Conservation (phyloP, 2,329 filamentous ascomycete species). For the Neonectria neomacrospora region DNA sequence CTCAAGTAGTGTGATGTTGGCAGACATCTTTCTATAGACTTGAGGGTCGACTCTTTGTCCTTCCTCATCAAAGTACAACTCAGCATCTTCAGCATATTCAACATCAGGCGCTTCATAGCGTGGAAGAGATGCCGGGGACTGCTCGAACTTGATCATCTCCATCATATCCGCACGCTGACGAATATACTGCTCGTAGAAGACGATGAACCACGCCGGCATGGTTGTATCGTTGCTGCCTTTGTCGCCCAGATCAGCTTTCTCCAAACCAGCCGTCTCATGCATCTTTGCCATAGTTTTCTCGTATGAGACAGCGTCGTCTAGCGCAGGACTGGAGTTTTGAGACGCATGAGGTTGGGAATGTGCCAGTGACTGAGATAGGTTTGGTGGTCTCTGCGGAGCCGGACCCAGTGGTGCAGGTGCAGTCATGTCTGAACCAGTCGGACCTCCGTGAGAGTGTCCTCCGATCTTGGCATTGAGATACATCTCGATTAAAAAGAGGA, state of each 20-base stretch:
- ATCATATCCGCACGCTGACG: constrained; percentile 70
- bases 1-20: constrained; percentile 80
- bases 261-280: constrained; percentile 47
- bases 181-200: constrained; percentile 72
- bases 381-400: constrained; percentile 2
- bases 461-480: constrained; percentile 69
- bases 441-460: constrained; percentile 68
- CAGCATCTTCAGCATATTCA: constrained; percentile 41
- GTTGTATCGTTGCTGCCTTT: constrained; percentile 42
- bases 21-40: constrained; percentile 69
- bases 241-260: constrained; percentile 44
- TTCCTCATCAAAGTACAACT: constrained; percentile 56
- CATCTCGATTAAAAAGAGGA: constrained; percentile 71
- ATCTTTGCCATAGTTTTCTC: constrained; percentile 56
- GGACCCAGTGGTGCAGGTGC: not conserved
- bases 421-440: constrained; percentile 53
- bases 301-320: constrained; percentile 41
- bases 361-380: not conserved
- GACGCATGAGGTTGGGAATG: constrained; percentile 2
- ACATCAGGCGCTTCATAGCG: constrained; percentile 47
- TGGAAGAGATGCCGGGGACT: constrained; percentile 29
- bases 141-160: constrained; percentile 58
- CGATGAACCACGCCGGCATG: constrained; percentile 72
- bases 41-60: constrained; percentile 56
- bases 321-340: constrained; percentile 3